phyloP scores from a whole-genome alignment of 2,329 filamentous ascomycete genomes.

The Fusarium heterosporum region DNA sequence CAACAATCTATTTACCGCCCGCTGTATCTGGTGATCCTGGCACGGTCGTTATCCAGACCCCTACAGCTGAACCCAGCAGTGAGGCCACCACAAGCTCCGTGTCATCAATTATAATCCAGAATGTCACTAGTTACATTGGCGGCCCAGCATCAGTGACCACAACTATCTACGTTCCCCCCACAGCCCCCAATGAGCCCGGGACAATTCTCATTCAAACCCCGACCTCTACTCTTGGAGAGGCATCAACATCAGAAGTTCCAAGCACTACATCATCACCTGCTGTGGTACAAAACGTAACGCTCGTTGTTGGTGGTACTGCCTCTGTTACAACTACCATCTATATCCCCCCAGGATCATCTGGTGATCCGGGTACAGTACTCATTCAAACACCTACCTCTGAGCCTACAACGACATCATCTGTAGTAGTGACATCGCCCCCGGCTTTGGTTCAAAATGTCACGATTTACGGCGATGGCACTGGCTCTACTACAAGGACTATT shows the following conservation, averaged over 20 bases:
- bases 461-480: background rate
- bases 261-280: background rate
- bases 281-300: background rate
- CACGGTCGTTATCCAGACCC: constrained; percentile 12
- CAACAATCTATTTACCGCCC: constrained; percentile 11
- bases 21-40: constrained; percentile 12
- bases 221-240: background rate
- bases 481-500: background rate
- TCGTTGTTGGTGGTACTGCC: background rate
- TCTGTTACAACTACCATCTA: constrained; percentile 6
- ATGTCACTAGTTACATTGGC: background rate
- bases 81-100: background rate
- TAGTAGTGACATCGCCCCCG: background rate
- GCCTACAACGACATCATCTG: background rate
- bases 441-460: background rate
- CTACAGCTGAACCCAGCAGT: background rate
- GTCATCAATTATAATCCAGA: constrained; percentile 1
- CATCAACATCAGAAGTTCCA: background rate
- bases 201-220: constrained; percentile 17
- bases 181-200: background rate
- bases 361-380: background rate
- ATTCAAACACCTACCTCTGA: constrained; percentile 18
- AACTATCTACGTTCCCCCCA: constrained; percentile 2
- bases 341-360: background rate
- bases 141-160: constrained; percentile 3